A percentile compares a stretch with the other conserved stretches of the same genome.
These are phyloP conservation scores for Polyporus arcularius DNA, from an alignment of 768 basidiomycete genomes.

Conservation along the genomic window DNA sequence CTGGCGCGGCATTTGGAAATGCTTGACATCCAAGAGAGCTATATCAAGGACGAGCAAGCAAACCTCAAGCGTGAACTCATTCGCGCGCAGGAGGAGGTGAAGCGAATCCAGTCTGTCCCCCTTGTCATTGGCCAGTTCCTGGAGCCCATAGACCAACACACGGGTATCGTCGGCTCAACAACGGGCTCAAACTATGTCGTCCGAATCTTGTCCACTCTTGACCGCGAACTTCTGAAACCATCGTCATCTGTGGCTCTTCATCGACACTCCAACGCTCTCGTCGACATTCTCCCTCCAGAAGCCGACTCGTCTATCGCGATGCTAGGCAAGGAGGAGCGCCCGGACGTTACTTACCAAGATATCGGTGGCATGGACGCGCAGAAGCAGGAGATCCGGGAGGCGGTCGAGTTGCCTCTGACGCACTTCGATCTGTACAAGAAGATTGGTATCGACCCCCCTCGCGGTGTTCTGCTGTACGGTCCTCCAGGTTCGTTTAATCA, in stretches of 20 bases:
- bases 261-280: slow-evolving; percentile 96
- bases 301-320: slow-evolving; percentile 97
- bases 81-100: slow-evolving; percentile 98
- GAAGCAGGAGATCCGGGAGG: slow-evolving; percentile 99
- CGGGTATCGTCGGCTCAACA: slow-evolving; percentile 96
- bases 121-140: slow-evolving; percentile 99
- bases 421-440: slow-evolving; percentile 99
- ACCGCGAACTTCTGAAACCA: slow-evolving; percentile 95
- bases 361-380: slow-evolving; percentile 97
- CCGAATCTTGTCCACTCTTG: slow-evolving; percentile 93
- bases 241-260: slow-evolving; percentile 98
- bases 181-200: slow-evolving; percentile 99
- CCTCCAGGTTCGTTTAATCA: slow-evolving; percentile 72
- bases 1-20: slow-evolving; percentile 94
- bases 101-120: slow-evolving; percentile 97
- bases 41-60: slow-evolving; percentile 98
- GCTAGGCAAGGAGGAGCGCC: slow-evolving; percentile 93
- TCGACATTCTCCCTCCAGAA: slow-evolving; percentile 97
- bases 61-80: slow-evolving; percentile 98
- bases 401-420: slow-evolving; percentile 94
- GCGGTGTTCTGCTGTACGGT: slow-evolving; percentile 95
- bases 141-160: slow-evolving; percentile 96
- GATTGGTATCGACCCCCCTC: slow-evolving; percentile 98
- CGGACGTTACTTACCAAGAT: slow-evolving; percentile 90
- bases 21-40: slow-evolving; percentile 91